A percentile compares a stretch with the other conserved stretches of the same genome.
Conservation (phyloP, 2,329 filamentous ascomycete species). For the Cryphonectria naterciae region DNA sequence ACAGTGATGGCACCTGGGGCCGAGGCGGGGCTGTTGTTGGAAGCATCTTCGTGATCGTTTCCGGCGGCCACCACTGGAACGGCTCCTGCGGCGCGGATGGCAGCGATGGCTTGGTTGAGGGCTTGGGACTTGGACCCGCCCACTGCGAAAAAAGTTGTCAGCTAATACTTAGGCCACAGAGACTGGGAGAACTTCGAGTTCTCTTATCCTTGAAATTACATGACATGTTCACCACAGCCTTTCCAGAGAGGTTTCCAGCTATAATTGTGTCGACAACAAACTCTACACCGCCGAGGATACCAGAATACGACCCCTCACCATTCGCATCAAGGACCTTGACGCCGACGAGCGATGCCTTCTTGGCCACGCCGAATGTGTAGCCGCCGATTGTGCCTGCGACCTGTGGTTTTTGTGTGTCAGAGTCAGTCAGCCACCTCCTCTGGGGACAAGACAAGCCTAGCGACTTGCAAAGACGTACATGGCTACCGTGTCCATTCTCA, state of each 20-base stretch:
- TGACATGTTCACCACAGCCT: constrained; percentile 67
- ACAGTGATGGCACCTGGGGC: constrained; percentile 62
- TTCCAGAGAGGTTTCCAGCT: constrained; percentile 48
- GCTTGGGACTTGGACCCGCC: constrained; percentile 54
- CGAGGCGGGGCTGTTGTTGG: constrained; percentile 57
- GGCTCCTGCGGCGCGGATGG: constrained; percentile 53
- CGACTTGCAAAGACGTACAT: constrained; percentile 41
- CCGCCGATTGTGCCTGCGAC: constrained; percentile 64
- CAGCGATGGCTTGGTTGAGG: constrained; percentile 59
- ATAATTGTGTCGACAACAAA: constrained; percentile 55
- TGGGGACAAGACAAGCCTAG: too few relatives aligned
- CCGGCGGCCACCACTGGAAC: constrained; percentile 65
- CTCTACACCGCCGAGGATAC: constrained; percentile 63
- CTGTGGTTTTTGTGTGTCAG: not conserved
- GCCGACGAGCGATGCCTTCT: constrained; percentile 57
- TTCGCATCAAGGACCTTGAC: constrained; percentile 64
- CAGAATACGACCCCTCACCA: constrained; percentile 53
- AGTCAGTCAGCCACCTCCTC: not conserved
- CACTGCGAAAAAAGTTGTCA: constrained; percentile 36
- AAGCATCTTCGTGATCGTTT: constrained; percentile 59
- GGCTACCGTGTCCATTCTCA: constrained; percentile 66
- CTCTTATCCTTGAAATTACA: not conserved
- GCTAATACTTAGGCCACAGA: not conserved
- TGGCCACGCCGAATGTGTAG: constrained; percentile 64
- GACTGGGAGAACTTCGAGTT: too few relatives aligned